Evolutionary conservation across 1,284 basidiomycete species (phyloP), one percentile per base, ranked within the genome.

Genomic region (Leccinum holopus): DNA sequence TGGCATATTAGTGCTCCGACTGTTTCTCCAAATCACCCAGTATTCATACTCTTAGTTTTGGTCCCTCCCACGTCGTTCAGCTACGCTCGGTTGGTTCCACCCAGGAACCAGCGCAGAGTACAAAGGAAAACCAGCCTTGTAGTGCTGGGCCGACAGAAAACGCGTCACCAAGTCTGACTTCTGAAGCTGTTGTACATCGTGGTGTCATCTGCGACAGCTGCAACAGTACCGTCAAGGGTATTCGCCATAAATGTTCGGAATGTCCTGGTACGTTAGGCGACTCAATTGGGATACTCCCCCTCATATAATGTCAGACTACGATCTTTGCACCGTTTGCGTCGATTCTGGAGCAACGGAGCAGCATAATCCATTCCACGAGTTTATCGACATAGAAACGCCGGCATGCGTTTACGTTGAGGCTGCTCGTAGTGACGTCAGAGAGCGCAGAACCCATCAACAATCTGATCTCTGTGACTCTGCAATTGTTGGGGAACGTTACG

Each of bases 191-290:
- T 30, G 60, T 72, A 12, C 71, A 76, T 58, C 64, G 12, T 18
- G 67, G 63, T 28, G 54, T 76, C 39, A 30, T 63, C 9, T 72
- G 71, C 58, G 87, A 92, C 71, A 68, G 68, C 11, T 92, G 90
- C 73, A 68, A 80, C 5, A 67, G 75, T 9, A 80, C 75, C 5
- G 78, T 91, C 37, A 77, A 82, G 57, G 90, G 90, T 14, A 71
- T 84, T 61, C 82, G 91, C 53, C 85, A 90, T 74, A 92, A 91
- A 73, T 92, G 90, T 66, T 75, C 91, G 16, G 88, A 91, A 68
- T 92, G 90, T 72, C 78, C 80, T 57, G 80, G 88, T 88, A 70
- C 55, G 80, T 74, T 51, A 54, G 12, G 52, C 39, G 18, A 55
- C 54, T 32, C 51, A 12, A 6, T 8, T 21, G 5, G 55, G 12